phyloP scores from a whole-genome alignment of 2,329 filamentous ascomycete species.

The Ceratocystis diversiconidia region DNA sequence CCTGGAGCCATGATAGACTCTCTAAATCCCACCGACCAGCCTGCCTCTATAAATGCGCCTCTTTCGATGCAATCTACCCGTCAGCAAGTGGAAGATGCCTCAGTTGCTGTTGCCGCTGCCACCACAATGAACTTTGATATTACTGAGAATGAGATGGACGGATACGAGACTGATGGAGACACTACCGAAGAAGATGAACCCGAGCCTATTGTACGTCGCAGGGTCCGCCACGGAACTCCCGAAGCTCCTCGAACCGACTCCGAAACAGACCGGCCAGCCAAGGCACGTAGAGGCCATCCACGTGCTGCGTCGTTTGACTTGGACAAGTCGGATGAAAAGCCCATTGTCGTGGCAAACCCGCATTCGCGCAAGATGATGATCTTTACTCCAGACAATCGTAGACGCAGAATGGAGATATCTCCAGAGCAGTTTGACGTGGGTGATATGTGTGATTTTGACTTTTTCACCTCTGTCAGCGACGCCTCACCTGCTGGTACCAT shows the following conservation, averaged over 20 bases:
- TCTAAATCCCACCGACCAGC: conserved; percentile 21
- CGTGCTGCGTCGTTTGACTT: conserved; percentile 41
- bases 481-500: conserved; percentile 57
- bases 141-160: conserved; percentile 32
- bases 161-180: conserved; percentile 47
- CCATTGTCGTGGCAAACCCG: conserved; percentile 44
- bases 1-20: conserved; percentile 24
- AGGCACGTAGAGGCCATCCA: conserved; percentile 33
- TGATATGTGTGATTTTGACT: conserved; percentile 30
- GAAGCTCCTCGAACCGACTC: conserved; percentile 38
- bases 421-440: conserved; percentile 41
- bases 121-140: conserved; percentile 24
- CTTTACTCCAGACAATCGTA: conserved; percentile 38
- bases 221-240: conserved; percentile 29
- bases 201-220: conserved; percentile 35
- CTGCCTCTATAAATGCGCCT: conserved; percentile 15
- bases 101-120: neutral
- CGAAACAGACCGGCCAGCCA: conserved; percentile 23
- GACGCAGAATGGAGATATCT: conserved; percentile 37
- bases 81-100: neutral
- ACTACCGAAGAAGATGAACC: conserved; percentile 47
- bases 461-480: conserved; percentile 14
- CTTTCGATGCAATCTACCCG: neutral
- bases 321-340: conserved; percentile 40
- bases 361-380: conserved; percentile 48